These are phyloP conservation scores for Fagopyrum tataricum DNA, from an alignment of 148 eudicot species.

Conservation along the genomic window DNA sequence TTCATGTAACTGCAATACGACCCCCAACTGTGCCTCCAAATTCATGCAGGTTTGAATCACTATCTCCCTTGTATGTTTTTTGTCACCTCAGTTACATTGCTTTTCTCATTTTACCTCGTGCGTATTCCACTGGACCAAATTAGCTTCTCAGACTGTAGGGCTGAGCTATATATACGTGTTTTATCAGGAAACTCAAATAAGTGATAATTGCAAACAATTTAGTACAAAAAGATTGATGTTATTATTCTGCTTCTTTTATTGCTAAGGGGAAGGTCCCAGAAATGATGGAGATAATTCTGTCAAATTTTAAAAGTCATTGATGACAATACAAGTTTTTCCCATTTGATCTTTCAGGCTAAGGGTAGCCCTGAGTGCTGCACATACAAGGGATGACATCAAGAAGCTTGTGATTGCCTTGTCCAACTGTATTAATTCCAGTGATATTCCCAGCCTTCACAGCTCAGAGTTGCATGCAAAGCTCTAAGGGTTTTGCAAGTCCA, in stretches of 20 bases:
- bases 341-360: constrained; percentile 42
- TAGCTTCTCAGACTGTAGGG: neutral
- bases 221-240: no score
- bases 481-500: constrained; percentile 19
- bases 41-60: constrained; percentile 75
- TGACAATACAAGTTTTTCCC: neutral
- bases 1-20: constrained; percentile 90
- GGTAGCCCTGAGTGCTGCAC: constrained; percentile 76
- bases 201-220: no score
- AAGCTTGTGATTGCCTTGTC: constrained; percentile 59
- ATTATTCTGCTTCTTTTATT: no score
- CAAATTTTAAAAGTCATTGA: neutral
- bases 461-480: constrained; percentile 47
- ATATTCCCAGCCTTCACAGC: constrained; percentile 21
- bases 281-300: no score
- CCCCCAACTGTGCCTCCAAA: constrained; percentile 97
- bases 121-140: neutral
- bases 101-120: neutral
- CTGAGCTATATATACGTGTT: neutral
- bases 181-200: neutral
- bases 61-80: constrained; percentile 7
- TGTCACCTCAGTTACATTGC: neutral
- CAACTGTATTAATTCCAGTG: constrained; percentile 52
- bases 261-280: no score
- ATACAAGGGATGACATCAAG: constrained; percentile 61